Base-by-base conservation (phyloP, 257 asterid species). In the Scutellaria galericulata region DNA sequence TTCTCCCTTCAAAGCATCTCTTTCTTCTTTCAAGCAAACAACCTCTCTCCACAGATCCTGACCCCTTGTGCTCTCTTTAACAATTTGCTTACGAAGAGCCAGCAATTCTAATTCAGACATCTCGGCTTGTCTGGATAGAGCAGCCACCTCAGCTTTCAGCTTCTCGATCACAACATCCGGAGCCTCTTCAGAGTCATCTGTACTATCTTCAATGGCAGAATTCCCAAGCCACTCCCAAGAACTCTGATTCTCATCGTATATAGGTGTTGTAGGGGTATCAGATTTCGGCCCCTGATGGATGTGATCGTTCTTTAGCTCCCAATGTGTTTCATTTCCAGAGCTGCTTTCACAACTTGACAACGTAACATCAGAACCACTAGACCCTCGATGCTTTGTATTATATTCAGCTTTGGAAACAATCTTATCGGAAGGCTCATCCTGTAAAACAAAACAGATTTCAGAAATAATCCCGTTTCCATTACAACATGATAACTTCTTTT, bases 1-100 rank as follows among this genome's bases (percentile, higher is more conserved):
- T 78, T 91, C 91, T 22, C 70, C 87, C 79, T 79, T 85, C 78
- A 91, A 71, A 64, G 76, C 61, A 61, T 91, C 95, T 57, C 96
- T 83, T 76, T 94, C 99, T 77, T 88, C 88, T 68, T 83, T 95
- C 87, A 90, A 77, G 70, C 68, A 73, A 56, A 58, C 80, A 24
- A 79, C 73, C 59, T 92, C 97, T 77, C 74, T 85, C 39, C 63
- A 79, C 10, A 92, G 87, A 78, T 92, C 96, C 4, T 75, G 79
- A 9, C 90, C 96, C 81, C 82, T 78, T 87, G 82, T 83, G 80
- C 88, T 84, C 84, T 95, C 99, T 73, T 87, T 90, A 78, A 81
- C 88, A 44, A 92, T 78, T 80, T 95, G 99, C 80, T 86, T 92
- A n/a, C 98, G 91, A 44, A 95, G 92, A 27, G 93, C 79, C 86